Evolutionary conservation across 768 basidiomycete genomes (phyloP), one percentile per base, ranked within the genome.

Genomic region (Lactarius indigo): DNA sequence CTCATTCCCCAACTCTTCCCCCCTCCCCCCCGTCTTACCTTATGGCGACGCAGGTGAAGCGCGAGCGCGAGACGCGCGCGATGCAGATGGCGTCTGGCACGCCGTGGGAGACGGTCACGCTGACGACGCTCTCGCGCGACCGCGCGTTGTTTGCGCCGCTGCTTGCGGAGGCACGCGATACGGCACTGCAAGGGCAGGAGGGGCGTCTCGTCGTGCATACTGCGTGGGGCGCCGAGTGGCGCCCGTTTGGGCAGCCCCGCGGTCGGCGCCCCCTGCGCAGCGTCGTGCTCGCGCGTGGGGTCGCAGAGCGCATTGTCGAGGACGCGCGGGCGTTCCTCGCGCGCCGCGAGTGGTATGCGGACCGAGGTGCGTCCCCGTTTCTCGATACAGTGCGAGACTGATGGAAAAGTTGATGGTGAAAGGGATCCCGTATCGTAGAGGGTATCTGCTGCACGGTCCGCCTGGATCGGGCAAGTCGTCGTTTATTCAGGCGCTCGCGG

Each of bases 401-500:
- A 37, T 61, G 63, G 55, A 39, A 59, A 44, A 52, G 67, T 63
- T 55, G 57, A 17, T 5, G 30, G 30, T 39, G 67, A 39, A 66
- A 98, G 96, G 96, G 20, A 97, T 99, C 66, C 97, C 97, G 0
- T 99, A 98, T 75, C 88, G 97, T 28, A 85, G 97, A 68, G 97
- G 97, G 44, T 98, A 98, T 76, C 84, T 99, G 12, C 79, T 99
- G 18, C 86, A 98, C 73, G 97, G 97, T 13, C 97, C 97, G 26
- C 97, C 97, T 8, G 97, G 97, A 18, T 97, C 95, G 0, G 97
- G 97, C 58, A 99, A 99, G 75, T 96, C 96, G 1, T 99, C 97
- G 7, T 99, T 93, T 79, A 98, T 98, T 71, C 96, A 98, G 78
- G 95, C 97, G 15, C 83, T 98, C 35, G 97, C 97, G 12, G 97